Evolutionary conservation across 2,329 filamentous ascomycete genomes (phyloP), one percentile per base, ranked within the genome.

Genomic region (Pestalotiopsis sp.): DNA sequence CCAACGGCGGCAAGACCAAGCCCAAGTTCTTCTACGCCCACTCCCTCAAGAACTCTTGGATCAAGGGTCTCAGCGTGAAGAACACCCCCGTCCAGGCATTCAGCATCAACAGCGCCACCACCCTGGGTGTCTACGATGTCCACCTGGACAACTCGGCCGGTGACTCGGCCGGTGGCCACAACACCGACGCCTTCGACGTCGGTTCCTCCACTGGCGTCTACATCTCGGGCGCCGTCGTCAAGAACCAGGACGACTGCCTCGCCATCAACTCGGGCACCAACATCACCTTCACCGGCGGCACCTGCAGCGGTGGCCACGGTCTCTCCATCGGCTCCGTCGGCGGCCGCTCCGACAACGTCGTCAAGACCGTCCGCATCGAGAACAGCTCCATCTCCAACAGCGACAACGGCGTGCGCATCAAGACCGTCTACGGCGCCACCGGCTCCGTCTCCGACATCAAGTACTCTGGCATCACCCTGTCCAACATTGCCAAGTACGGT

Each of bases 21-120:
- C 90, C 90, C 64, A 86, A 88, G 81, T 88, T 91, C 80, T 90
- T 90, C 82, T 82, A 81, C 67, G 82, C 83, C 5, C 85, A 90
- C 75, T 80, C 79, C 67, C 74, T 91, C 66, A 86, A 77, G 45
- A 77, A 81, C 66, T 88, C 86, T 4, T 77, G 74, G 36, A 88
- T 89, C 77, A 80, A 77, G 36, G 79, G 80, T 66, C 74, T 88
- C 57, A 85, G 84, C 70, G 80, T 88, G 72, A 81, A 84, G 75
- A 88, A 89, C 77, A 83, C 85, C 11, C 87, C 87, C 2, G 85
- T 88, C 4, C 87, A 89, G 72, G 81, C 78, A 49, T 85, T 88
- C 78, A 83, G 74, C 66, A 78, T 83, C 70, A 83, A 87, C 75
- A 73, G 77, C 3, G 80, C 79, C 17, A 77, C 77, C 2, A 80